Evolutionary conservation across 257 asterid species (phyloP), one percentile per base, ranked within the genome.

Genomic region (Penstemon eatonii): DNA sequence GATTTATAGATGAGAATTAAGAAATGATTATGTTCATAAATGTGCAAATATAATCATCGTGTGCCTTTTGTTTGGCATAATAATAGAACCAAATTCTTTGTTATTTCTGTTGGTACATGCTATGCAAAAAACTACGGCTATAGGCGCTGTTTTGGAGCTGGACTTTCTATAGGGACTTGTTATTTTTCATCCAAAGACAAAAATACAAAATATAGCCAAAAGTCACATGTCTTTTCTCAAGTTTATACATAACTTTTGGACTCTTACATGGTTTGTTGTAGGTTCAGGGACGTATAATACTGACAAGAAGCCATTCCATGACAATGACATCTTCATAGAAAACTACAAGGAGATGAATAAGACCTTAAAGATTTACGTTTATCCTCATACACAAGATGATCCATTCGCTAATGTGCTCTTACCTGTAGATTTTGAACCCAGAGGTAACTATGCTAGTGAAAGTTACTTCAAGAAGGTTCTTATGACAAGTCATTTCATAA

Each of bases 361-460:
- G 72, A 89, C 81, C 80, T 77, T 91, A 45, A 85, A 78, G 84
- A 76, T 91, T 42, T 91, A 71, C 50, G 83, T 87, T 37, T 91
- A 89, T 76, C 88, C 95, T 15, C 95, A 89, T 68, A 67, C 55
- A 50, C 73, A 49, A 63, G 88, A 79, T 54, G 84, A 91, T 69
- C 95, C 95, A 40, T 91, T 85, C 53, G 89, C 97, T 8, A 85
- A 83, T 45, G 81, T 76, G 52, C 89, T 91, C 42, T 75, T 91
- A 65, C 93, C 96, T 0, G 85, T 86, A 67, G 83, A 78, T 71
- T 84, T 78, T 11, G 85, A 82, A 71, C 97, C 95, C 5, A 73
- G 84, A 49, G 97, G 97, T 66, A 91, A 91, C 82, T 91, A 91
- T 65, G 97, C 95, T n/a, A 89, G 95, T 64, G 97, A 91, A 77